Base-by-base conservation (phyloP, 202 grass and related monocot genomes). In the Miscanthus sacchariflorus region DNA sequence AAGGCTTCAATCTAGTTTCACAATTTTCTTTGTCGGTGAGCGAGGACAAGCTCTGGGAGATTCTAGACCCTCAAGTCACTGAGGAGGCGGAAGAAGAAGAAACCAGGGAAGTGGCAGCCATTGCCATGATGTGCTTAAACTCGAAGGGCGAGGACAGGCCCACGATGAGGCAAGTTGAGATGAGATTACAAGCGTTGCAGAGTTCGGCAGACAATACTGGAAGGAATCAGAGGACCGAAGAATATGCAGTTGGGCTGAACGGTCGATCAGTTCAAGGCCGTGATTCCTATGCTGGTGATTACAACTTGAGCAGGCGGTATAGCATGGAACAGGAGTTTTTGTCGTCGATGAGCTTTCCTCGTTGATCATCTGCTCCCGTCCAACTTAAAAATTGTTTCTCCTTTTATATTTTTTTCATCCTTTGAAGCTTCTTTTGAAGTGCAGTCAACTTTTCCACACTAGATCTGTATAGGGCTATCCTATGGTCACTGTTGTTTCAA, bases 121-220 rank as follows among this genome's bases (percentile, higher is more conserved):
- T 96, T 5, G 90, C 94, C 40, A 86, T 84, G 40, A 87, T 72
- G 56, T 96, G 94, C 83, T 54, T 93, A 24, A 87, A 43, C 80
- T 50, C 87, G 9, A 87, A 85, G 43, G 94, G 94, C 1, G 85
- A 90, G 43, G 87, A 92, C 68, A 93, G 91, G 70, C 94, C 87
- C 1, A 79, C 82, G 2, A 96, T 96, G 91, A 84, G 77, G 68
- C 50, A 83, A 50, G 86, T 92, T 3, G 94, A 93, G 80, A 89
- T 84, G 33, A 87, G 87, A 84, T 58, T 92, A 8, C 78, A 92
- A 77, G 90, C 28, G 0, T 25, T 96, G 45, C 49, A 15, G 27
- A 68, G 85, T 71, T 35, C 7, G 2, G 85, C 71, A 36, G 61
- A 63, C 68, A 13, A 67, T n/a, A 71, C 84, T n/a, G 19, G 74